A percentile compares a stretch with the other conserved stretches of the same genome.
Evolutionary conservation across 2,329 filamentous ascomycete genomes (phyloP).

Genomic region (Graphium sp.): DNA sequence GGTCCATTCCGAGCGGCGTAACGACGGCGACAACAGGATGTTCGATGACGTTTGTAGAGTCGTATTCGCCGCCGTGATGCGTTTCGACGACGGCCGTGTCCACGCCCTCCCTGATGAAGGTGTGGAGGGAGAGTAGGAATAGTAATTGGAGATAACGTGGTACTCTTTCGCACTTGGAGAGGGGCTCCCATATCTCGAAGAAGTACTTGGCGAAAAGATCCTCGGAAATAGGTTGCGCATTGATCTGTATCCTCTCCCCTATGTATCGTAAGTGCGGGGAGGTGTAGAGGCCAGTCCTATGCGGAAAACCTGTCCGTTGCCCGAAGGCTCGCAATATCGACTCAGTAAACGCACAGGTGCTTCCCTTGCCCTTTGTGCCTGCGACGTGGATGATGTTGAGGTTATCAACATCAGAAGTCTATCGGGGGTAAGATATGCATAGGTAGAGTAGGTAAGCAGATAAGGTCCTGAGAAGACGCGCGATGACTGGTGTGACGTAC

Average conservation of each 20-base stretch:
- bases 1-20: constrained; percentile 28
- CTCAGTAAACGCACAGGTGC: constrained; percentile 27
- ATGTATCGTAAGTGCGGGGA: constrained; percentile 26
- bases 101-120: constrained; percentile 24
- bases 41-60: constrained; percentile 28
- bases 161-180: constrained; percentile 8
- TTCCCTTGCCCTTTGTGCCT: constrained; percentile 38
- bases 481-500: constrained; percentile 12
- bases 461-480: too few species aligned
- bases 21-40: constrained; percentile 24
- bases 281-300: constrained; percentile 27
- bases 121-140: constrained; percentile 23
- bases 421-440: too few species aligned
- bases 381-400: constrained; percentile 32
- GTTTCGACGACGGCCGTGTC: constrained; percentile 26
- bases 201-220: constrained; percentile 23
- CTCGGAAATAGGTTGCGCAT: constrained; percentile 17
- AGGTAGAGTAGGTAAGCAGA: too few species aligned
- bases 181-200: constrained; percentile 22
- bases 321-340: constrained; percentile 18
- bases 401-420: constrained; percentile 11
- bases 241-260: constrained; percentile 23
- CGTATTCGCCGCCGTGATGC: constrained; percentile 25
- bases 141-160: constrained; percentile 19
- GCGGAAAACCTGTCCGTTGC: constrained; percentile 8